phyloP scores from a whole-genome alignment of 108 stramenopile species.

The Nitzschia sp. region DNA sequence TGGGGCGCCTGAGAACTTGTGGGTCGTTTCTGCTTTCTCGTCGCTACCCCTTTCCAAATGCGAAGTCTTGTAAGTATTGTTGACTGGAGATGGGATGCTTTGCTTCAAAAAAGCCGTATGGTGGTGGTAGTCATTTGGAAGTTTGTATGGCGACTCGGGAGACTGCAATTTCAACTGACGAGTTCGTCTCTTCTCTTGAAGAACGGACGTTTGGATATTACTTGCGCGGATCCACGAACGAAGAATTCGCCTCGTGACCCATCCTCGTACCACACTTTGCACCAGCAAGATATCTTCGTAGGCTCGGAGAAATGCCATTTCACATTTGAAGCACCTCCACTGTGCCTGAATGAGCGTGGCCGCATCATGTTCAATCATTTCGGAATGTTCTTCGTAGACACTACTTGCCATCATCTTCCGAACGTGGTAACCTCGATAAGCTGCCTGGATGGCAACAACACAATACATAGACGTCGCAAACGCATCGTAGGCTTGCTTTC shows the following conservation, averaged over 20 bases:
- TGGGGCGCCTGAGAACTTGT: too few relatives aligned
- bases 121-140: slow-evolving; percentile 4
- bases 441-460: slow-evolving; percentile 62
- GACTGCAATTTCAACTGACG: not conserved
- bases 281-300: slow-evolving; percentile 65
- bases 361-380: slow-evolving; percentile 42
- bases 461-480: slow-evolving; percentile 49
- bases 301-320: slow-evolving; percentile 57
- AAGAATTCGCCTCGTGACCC: slow-evolving; percentile 36
- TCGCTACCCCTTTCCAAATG: too few relatives aligned
- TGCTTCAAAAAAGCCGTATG: slow-evolving; percentile 14
- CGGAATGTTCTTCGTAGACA: slow-evolving; percentile 2
- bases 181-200: not conserved
- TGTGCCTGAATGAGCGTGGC: slow-evolving; percentile 64
- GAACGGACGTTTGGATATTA: not conserved
- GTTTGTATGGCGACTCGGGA: not conserved
- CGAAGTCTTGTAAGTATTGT: not conserved
- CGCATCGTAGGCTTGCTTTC: slow-evolving; percentile 43
- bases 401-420: slow-evolving; percentile 19
- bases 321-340: slow-evolving; percentile 54
- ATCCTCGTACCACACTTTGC: slow-evolving; percentile 68
- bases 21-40: too few relatives aligned
- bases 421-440: slow-evolving; percentile 50
- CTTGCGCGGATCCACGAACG: slow-evolving; percentile 7
- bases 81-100: slow-evolving; percentile 4